A percentile compares a stretch with the other conserved stretches of the same genome.
Conservation (phyloP, 768 basidiomycete species). For the Mycena vitilis region DNA sequence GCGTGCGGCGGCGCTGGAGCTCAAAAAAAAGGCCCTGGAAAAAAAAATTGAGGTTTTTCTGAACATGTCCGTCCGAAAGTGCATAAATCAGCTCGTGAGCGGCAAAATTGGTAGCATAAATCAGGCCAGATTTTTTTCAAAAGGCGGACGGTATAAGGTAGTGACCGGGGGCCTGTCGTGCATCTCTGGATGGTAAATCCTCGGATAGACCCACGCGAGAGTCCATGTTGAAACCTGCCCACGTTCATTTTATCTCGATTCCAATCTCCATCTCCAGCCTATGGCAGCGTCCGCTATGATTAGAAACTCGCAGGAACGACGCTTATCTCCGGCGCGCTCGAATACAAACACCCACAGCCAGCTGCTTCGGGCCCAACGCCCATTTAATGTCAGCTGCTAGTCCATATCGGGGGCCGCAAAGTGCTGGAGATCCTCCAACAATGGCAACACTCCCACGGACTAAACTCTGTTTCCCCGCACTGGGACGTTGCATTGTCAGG, state of each 20-base stretch:
- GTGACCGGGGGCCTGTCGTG: too few relatives aligned
- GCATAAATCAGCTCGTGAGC: too few relatives aligned
- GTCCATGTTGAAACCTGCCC: not conserved
- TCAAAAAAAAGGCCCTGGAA: too few relatives aligned
- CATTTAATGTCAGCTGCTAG: constrained; percentile 34
- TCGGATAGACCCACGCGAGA: constrained; percentile 19
- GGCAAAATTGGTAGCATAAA: too few relatives aligned
- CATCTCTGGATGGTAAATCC: constrained; percentile 17
- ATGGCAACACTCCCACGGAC: constrained; percentile 1
- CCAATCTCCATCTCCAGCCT: not conserved
- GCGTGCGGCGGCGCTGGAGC: too few relatives aligned
- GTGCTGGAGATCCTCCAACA: constrained; percentile 2
- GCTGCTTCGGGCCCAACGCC: constrained; percentile 12
- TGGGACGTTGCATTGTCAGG: not conserved
- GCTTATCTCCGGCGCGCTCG: constrained; percentile 26
- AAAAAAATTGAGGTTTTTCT: too few relatives aligned
- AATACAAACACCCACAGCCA: constrained; percentile 20
- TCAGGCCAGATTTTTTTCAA: too few relatives aligned
- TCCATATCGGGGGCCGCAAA: not conserved
- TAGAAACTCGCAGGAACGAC: constrained; percentile 21
- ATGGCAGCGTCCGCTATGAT: not conserved
- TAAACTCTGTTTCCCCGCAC: constrained; percentile 38
- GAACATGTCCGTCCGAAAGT: too few relatives aligned
- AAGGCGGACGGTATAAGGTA: too few relatives aligned
- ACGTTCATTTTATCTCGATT: constrained; percentile 15